A percentile compares a stretch with the other conserved stretches of the same genome.
phyloP scores from a whole-genome alignment of 2,329 filamentous ascomycete species.

The Cephalotrichum gorgonifer region DNA sequence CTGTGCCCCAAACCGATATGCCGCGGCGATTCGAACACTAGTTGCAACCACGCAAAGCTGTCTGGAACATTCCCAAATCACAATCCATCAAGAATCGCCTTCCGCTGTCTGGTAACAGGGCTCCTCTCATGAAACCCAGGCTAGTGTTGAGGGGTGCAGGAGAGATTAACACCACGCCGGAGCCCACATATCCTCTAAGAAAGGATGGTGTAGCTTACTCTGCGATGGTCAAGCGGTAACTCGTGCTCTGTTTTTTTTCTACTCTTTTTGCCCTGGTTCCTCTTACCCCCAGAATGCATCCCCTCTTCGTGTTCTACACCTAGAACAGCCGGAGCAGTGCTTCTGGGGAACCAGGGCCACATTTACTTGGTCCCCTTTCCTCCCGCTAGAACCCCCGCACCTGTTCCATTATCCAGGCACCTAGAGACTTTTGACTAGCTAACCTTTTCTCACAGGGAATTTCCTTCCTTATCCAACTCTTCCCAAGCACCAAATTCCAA shows the following conservation, averaged over 20 bases:
- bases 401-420: not conserved
- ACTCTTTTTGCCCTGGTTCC: not conserved
- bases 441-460: slow-evolving; percentile 43
- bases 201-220: slow-evolving; percentile 14
- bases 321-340: not conserved
- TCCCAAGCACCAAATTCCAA: slow-evolving; percentile 39
- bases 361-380: not conserved
- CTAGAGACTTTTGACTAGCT: not conserved
- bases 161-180: not conserved
- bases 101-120: too few species aligned
- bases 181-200: not conserved
- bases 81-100: too few species aligned
- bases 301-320: not conserved
- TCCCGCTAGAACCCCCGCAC: not conserved
- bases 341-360: not conserved
- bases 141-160: slow-evolving; percentile 2
- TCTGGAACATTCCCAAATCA: too few species aligned
- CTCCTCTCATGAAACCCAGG: slow-evolving; percentile 5
- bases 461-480: slow-evolving; percentile 54
- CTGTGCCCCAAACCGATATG: too few species aligned
- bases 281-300: too few species aligned
- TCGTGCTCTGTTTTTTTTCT: too few species aligned
- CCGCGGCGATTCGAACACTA: too few species aligned
- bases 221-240: slow-evolving; percentile 20
- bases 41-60: too few species aligned